Percentiles rank a stretch among this genome's conserved stretches.
Conservation (phyloP, 2,329 filamentous ascomycete genomes). For the Pseudogymnoascus sp. region DNA sequence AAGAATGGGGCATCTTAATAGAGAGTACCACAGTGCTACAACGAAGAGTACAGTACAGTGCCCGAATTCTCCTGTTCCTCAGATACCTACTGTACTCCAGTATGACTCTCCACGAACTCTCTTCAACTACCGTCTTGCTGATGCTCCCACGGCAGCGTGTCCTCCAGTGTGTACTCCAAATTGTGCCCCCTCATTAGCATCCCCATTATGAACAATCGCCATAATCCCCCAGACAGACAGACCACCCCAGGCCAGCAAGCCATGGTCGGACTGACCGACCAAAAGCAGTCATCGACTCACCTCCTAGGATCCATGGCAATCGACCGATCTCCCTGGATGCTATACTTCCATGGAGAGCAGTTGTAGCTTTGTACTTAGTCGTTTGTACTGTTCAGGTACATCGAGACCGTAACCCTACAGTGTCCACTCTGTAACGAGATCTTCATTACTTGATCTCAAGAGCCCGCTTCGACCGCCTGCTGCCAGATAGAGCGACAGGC, state of each 20-base stretch:
- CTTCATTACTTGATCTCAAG: neutral
- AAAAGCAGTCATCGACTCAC: neutral
- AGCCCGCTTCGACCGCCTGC: neutral
- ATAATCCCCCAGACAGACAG: neutral
- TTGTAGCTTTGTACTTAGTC: neutral
- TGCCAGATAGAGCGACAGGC: neutral
- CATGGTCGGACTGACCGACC: neutral
- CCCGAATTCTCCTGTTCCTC: neutral
- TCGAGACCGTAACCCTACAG: neutral
- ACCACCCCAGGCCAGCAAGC: neutral
- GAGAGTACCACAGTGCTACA: neutral
- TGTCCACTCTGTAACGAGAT: neutral
- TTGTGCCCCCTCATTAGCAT: neutral
- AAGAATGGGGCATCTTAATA: neutral
- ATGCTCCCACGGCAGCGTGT: neutral
- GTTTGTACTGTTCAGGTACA: neutral
- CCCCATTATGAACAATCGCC: neutral
- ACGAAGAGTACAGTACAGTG: neutral
- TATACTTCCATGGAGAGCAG: neutral
- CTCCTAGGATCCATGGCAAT: neutral
- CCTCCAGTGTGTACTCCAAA: neutral
- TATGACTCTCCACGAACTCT: neutral
- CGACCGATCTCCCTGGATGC: neutral
- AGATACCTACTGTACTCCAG: neutral
- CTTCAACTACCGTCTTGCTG: neutral